phyloP scores from a whole-genome alignment of 169 alveolate species.

The Plasmodium coatneyi region DNA sequence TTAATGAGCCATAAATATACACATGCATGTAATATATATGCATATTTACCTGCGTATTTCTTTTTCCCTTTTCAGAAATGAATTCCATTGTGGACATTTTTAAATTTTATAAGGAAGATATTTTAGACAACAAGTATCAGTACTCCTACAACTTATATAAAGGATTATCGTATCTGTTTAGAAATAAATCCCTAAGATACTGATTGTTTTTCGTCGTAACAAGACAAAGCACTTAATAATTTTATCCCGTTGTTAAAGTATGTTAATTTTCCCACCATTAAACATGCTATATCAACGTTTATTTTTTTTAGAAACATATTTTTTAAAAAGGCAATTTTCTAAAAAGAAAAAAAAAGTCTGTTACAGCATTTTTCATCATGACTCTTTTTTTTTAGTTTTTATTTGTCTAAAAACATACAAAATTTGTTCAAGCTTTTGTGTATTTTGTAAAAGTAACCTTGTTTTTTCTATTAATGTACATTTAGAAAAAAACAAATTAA shows the following conservation, averaged over 20 bases:
- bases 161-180: slow-evolving; percentile 61
- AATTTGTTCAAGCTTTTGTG: slow-evolving; percentile 36
- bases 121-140: slow-evolving; percentile 71
- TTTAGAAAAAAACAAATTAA: slow-evolving; percentile 21
- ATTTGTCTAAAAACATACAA: slow-evolving; percentile 52
- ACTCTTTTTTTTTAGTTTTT: slow-evolving; percentile 50
- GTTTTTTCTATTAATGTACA: slow-evolving; percentile 4
- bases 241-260: neutral
- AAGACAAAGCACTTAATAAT: slow-evolving; percentile 5
- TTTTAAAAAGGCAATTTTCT: neutral
- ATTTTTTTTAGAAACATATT: slow-evolving; percentile 20
- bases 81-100: slow-evolving; percentile 73
- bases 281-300: neutral
- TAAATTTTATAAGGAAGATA: slow-evolving; percentile 72
- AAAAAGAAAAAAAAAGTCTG: slow-evolving; percentile 7
- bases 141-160: slow-evolving; percentile 65
- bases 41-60: neutral
- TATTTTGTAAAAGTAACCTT: slow-evolving; percentile 20
- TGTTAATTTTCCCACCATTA: neutral
- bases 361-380: slow-evolving; percentile 2
- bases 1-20: slow-evolving; percentile 3
- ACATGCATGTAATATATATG: neutral
- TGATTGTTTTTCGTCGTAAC: slow-evolving; percentile 8
- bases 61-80: slow-evolving; percentile 31
- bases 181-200: slow-evolving; percentile 51